Percentiles rank a stretch among this genome's conserved stretches.
phyloP scores from a whole-genome alignment of 2,329 filamentous ascomycete genomes.

The Colletotrichum sidae region DNA sequence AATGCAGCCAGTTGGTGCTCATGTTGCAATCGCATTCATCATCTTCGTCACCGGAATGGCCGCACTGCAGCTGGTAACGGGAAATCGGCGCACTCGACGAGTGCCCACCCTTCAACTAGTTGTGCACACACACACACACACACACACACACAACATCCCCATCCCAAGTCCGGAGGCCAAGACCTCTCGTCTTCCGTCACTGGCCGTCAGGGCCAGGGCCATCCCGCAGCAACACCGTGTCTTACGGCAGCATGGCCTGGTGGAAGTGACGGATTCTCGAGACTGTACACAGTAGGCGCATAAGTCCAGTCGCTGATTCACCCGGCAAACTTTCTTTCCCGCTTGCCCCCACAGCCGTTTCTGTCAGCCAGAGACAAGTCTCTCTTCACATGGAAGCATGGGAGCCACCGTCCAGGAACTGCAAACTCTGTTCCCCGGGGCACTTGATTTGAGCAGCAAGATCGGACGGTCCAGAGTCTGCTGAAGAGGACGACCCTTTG shows the following conservation, averaged over 20 bases:
- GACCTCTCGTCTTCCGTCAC: slow-evolving; percentile 17
- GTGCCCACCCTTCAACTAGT: slow-evolving; percentile 8
- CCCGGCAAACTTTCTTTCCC: slow-evolving; percentile 31
- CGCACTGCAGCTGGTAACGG: neutral
- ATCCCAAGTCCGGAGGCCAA: slow-evolving; percentile 27
- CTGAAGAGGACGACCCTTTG: slow-evolving; percentile 17
- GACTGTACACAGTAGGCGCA: slow-evolving; percentile 14
- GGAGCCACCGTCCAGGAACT: slow-evolving; percentile 32
- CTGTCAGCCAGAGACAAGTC: slow-evolving; percentile 31
- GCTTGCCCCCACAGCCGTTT: slow-evolving; percentile 32
- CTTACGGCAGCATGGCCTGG: slow-evolving; percentile 21
- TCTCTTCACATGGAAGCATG: slow-evolving; percentile 36
- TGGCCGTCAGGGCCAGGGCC: slow-evolving; percentile 10
- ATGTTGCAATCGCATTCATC: slow-evolving; percentile 21
- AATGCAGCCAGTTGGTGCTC: neutral
- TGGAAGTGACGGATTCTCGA: neutral
- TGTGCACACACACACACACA: slow-evolving; percentile 13
- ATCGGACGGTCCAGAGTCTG: slow-evolving; percentile 31
- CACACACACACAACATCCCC: slow-evolving; percentile 7
- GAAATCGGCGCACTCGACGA: too few relatives aligned
- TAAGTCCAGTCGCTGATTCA: slow-evolving; percentile 35
- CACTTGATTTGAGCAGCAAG: slow-evolving; percentile 20
- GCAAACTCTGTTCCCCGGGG: slow-evolving; percentile 23
- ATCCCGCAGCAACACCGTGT: neutral
- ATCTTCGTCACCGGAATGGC: slow-evolving; percentile 6